These are phyloP conservation scores for Xylaria scruposa DNA, from an alignment of 495 filamentous ascomycete genomes.

Conservation along the genomic window DNA sequence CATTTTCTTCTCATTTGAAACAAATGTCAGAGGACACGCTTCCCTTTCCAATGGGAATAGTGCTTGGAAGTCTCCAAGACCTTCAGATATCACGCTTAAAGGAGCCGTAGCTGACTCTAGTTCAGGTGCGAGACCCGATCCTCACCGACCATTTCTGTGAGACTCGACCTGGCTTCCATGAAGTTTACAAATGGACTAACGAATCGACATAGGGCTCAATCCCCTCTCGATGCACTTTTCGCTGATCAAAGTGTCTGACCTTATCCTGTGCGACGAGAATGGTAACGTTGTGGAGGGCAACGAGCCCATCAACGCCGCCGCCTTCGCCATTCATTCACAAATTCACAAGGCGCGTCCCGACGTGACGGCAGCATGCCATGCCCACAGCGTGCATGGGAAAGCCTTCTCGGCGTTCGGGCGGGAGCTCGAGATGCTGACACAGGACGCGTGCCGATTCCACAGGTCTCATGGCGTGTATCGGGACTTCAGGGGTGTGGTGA, in stretches of 20 bases:
- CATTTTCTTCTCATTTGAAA: too few relatives aligned
- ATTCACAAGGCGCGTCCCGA: slow-evolving; percentile 59
- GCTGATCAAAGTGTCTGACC: slow-evolving; percentile 56
- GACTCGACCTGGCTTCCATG: background rate
- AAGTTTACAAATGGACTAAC: background rate
- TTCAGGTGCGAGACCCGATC: slow-evolving; percentile 48
- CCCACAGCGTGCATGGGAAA: slow-evolving; percentile 57
- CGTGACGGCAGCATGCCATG: slow-evolving; percentile 58
- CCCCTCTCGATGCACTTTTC: slow-evolving; percentile 65
- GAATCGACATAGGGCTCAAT: slow-evolving; percentile 48
- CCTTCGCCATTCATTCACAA: slow-evolving; percentile 63
- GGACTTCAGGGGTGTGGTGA: slow-evolving; percentile 52
- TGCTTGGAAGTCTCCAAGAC: too few relatives aligned
- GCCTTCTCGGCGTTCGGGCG: slow-evolving; percentile 57
- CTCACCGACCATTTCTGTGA: slow-evolving; percentile 57
- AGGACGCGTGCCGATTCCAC: slow-evolving; percentile 62
- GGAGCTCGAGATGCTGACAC: slow-evolving; percentile 56
- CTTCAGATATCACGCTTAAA: too few relatives aligned
- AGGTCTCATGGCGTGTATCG: slow-evolving; percentile 52
- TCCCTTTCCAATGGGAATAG: too few relatives aligned
- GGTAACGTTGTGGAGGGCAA: slow-evolving; percentile 56
- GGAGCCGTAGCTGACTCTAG: too few relatives aligned
- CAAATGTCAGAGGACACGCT: too few relatives aligned
- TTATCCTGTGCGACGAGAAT: slow-evolving; percentile 60
- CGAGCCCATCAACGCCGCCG: slow-evolving; percentile 64